Percentiles rank a stretch among this genome's conserved stretches.
These are phyloP conservation scores for Monosporascus cannonballus DNA, from an alignment of 2,329 filamentous ascomycete genomes.

Conservation along the genomic window DNA sequence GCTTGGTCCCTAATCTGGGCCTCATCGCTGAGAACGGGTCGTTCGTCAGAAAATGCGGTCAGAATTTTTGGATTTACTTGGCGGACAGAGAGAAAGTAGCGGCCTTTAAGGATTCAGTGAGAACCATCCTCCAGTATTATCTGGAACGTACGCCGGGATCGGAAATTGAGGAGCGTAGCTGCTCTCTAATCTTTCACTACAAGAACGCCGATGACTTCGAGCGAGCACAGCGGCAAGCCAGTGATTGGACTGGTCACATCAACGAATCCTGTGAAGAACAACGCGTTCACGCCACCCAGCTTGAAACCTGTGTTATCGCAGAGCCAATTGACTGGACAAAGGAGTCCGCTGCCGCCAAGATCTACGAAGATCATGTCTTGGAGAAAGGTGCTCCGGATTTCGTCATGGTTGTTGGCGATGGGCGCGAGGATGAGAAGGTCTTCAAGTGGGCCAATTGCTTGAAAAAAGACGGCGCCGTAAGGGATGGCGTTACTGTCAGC, in stretches of 20 bases:
- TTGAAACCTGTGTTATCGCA: slow-evolving; percentile 75
- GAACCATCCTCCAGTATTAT: slow-evolving; percentile 81
- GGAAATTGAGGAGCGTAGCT: slow-evolving; percentile 85
- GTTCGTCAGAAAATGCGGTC: slow-evolving; percentile 69
- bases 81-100: slow-evolving; percentile 64
- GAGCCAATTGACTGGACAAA: slow-evolving; percentile 87
- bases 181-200: slow-evolving; percentile 87
- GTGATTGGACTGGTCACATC: slow-evolving; percentile 89
- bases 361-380: slow-evolving; percentile 50
- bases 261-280: slow-evolving; percentile 87
- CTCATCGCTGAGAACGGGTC: slow-evolving; percentile 94
- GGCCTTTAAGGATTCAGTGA: slow-evolving; percentile 79
- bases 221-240: slow-evolving; percentile 70
- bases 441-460: slow-evolving; percentile 91
- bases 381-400: slow-evolving; percentile 62
- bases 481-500: slow-evolving; percentile 77
- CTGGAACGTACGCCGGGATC: slow-evolving; percentile 83
- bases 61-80: slow-evolving; percentile 69
- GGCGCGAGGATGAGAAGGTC: slow-evolving; percentile 87
- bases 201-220: slow-evolving; percentile 73
- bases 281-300: slow-evolving; percentile 74
- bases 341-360: slow-evolving; percentile 69
- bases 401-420: slow-evolving; percentile 82
- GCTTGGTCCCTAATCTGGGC: slow-evolving; percentile 74
- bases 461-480: slow-evolving; percentile 48